Evolutionary conservation across 441 rosid genomes (phyloP), one percentile per base, ranked within the genome.

Genomic region (Jatropha multifida): DNA sequence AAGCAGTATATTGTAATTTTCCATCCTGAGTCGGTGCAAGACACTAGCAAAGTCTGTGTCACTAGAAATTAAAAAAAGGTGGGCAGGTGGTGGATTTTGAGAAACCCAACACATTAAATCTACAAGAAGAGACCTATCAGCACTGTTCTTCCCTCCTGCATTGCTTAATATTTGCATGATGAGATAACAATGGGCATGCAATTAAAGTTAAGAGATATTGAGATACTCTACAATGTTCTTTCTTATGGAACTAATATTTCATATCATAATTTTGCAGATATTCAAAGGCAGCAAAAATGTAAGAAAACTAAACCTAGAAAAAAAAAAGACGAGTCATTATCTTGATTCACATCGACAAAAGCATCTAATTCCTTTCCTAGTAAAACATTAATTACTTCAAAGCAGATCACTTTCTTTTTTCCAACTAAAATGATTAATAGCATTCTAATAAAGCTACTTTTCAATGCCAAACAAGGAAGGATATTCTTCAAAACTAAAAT

Each of bases 61-160:
- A 44, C 96, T 85, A 41, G 99, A 90, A 63, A 96, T 90, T 58
- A 94, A 73, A 74, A 96, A 91, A 58, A 94, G 83, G 84, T 96
- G 98, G 17, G 94, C 98, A 18, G 98, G 99, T 2, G 98, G 97
- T 73, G 97, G 99, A 78, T 94, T 90, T 67, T 85, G 89, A 38
- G 92, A 80, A 64, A 86, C 89, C 99, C 97, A 96, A 37, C 52
- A 85, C 93, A 94, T 81, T 42, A 96, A 88, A 81, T 88, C 94
- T 7, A 89, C 78, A 2, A 91, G 87, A 62, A 94, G 87, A 59
- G 89, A 89, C 73, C 89, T 88, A 78, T 89, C 98, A 32, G 95
- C 88, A 83, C 92, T 93, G 81, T 87, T 92, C 80, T 90, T 93
- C 79, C 91, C 91, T 79, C 89, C 98, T 93, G 84, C 82, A 75